Evolutionary conservation across 208 protist genomes (phyloP).

Genomic region (Balamuthia mandrillaris): DNA sequence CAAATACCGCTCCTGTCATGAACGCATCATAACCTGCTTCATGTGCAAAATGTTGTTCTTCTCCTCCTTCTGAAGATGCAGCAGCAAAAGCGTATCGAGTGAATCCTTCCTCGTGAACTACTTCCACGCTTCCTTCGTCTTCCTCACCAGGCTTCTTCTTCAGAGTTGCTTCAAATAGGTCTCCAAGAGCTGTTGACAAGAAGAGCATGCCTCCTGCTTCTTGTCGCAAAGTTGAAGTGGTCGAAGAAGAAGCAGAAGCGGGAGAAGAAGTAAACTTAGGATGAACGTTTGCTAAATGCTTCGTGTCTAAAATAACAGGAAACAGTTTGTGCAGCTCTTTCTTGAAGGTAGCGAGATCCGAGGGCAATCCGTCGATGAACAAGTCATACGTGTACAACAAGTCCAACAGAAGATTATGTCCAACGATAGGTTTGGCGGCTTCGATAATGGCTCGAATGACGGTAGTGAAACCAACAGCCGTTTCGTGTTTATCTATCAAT

Average conservation of each 20-base stretch:
- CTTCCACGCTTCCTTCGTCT: neutral
- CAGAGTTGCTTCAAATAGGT: neutral
- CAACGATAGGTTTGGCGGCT: neutral
- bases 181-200: neutral
- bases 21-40: conserved; percentile 14
- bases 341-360: neutral
- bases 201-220: neutral
- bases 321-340: neutral
- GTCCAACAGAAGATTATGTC: neutral
- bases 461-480: neutral
- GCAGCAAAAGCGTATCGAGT: neutral
- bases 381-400: neutral
- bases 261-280: neutral
- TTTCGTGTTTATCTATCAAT: neutral
- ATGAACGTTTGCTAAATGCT: neutral
- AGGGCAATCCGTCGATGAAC: neutral
- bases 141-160: no score
- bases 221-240: neutral
- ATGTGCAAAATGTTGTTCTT: neutral
- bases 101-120: neutral
- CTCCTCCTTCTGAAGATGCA: no score
- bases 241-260: neutral
- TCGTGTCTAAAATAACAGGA: neutral
- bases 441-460: neutral
- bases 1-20: conserved; percentile 13